Evolutionary conservation across 257 asterid species (phyloP), one percentile per base, ranked within the genome.

Genomic region (Salvia miltiorrhiza): DNA sequence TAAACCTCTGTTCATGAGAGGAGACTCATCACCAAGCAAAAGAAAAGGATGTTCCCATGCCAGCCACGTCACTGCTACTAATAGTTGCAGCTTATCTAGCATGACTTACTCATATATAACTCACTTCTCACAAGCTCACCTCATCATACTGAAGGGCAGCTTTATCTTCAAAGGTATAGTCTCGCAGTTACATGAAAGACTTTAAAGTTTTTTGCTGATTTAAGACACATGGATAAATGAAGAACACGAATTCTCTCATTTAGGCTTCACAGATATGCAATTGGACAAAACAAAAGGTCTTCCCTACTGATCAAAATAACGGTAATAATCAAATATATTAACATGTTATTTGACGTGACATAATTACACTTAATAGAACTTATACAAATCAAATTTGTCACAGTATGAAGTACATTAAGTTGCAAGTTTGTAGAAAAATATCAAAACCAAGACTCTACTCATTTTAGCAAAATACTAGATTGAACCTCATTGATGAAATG

Each of bases 11-110:
- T 16, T 32, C 53, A 56, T 19, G 17, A 41, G 30, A 43, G 62
- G 45, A 65, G 30, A 63, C 32, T 35, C 40, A 35, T 49, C 43
- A 3, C 11, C 40, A 57, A 21, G 44, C 33, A 63, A 33, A 43
- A 11, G 58, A 65, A 13, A 12, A 14, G 55, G 28, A 30, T 44
- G 20, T 41, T 23, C 32, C 12, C 52, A 17, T 24, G 48, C 30
- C 12, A 62, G 59, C 30, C 40, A 72, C 30, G 24, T 72, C 52
- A 45, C n/a, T 53, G 33, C 47, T 52, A 72, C 45, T 30, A 32
- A 50, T 24, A n/a, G 16, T 47, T 60, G 8, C 9, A 40, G 53
- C 19, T 30, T 10, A 48, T 49, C 44, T 4, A 53, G 6, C 16
- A 49, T 71, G 55, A 17, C 61, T 20, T 14, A 50, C 28, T 40